Percentiles rank a stretch among this genome's conserved stretches.
Conservation (phyloP, 2,329 filamentous ascomycete genomes). For the Penicillium sp. region DNA sequence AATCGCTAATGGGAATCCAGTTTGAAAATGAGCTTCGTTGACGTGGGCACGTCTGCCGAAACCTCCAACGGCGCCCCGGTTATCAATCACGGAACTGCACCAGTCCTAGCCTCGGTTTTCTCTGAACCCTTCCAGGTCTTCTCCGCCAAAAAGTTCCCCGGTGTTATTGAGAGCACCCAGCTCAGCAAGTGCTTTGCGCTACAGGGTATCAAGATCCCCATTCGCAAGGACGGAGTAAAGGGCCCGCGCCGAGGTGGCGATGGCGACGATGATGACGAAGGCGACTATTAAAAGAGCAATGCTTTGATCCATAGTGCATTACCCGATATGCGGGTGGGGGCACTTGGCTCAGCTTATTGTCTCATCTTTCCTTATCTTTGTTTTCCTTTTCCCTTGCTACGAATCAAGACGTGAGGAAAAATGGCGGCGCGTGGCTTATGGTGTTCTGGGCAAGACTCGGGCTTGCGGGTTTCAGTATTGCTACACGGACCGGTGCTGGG, state of each 20-base stretch:
- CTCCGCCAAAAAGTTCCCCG: constrained; percentile 96
- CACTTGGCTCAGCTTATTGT: background rate
- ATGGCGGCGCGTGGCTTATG: constrained; percentile 24
- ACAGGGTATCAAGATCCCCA: constrained; percentile 96
- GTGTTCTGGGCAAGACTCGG: constrained; percentile 25
- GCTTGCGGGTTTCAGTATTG: constrained; percentile 23
- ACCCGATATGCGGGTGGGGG: background rate
- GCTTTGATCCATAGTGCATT: background rate
- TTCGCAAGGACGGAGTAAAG: constrained; percentile 75
- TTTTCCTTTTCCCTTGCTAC: constrained; percentile 14
- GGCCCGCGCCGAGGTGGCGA: constrained; percentile 35
- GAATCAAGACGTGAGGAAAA: constrained; percentile 21
- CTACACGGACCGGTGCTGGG: constrained; percentile 29
- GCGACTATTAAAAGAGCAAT: constrained; percentile 25
- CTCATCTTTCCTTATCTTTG: constrained; percentile 2
- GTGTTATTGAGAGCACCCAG: constrained; percentile 88
- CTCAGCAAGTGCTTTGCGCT: constrained; percentile 89
- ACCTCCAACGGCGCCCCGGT: constrained; percentile 43
- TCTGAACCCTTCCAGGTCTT: constrained; percentile 90
- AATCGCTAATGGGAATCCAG: constrained; percentile 33
- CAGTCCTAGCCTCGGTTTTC: constrained; percentile 80
- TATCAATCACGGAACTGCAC: constrained; percentile 72
- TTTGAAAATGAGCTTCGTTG: constrained; percentile 74
- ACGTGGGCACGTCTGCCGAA: constrained; percentile 61
- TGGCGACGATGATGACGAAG: constrained; percentile 33